Evolutionary conservation across 2,329 filamentous ascomycete species (phyloP).

Genomic region (Tolypocladium endophyticum): DNA sequence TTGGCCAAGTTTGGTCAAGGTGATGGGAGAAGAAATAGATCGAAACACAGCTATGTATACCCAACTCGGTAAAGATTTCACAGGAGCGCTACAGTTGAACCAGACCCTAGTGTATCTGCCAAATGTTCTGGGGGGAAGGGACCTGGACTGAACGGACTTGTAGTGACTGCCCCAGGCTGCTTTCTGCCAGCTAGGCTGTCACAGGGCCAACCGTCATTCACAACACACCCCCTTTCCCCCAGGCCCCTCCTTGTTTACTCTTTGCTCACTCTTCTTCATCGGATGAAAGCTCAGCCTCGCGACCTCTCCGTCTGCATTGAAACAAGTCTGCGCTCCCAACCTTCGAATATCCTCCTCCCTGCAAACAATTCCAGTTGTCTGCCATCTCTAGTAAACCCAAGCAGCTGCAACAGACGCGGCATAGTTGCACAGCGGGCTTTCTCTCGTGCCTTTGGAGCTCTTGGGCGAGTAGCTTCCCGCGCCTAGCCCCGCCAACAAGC

Average conservation of each 20-base stretch:
- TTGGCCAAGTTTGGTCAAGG: neutral
- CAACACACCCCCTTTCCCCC: neutral
- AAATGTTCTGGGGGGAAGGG: neutral
- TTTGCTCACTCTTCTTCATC: neutral
- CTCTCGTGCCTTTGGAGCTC: neutral
- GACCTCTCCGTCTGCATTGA: neutral
- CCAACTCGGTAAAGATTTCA: neutral
- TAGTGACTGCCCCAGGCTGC: neutral
- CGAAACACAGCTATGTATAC: neutral
- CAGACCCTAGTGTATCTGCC: neutral
- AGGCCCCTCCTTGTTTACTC: neutral
- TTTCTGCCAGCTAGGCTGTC: neutral
- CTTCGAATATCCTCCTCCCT: neutral
- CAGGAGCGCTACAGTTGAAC: neutral
- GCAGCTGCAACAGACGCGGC: neutral
- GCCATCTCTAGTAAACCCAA: neutral
- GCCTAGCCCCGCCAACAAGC: neutral
- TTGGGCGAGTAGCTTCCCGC: too few species aligned
- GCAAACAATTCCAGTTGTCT: too few species aligned
- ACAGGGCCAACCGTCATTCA: neutral
- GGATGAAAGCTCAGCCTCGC: neutral
- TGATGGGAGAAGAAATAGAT: neutral
- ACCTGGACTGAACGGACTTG: neutral
- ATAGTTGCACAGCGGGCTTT: neutral
- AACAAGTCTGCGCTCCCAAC: neutral